These are phyloP conservation scores for Lactarius tabidus DNA, from an alignment of 768 basidiomycete genomes.

Conservation along the genomic window DNA sequence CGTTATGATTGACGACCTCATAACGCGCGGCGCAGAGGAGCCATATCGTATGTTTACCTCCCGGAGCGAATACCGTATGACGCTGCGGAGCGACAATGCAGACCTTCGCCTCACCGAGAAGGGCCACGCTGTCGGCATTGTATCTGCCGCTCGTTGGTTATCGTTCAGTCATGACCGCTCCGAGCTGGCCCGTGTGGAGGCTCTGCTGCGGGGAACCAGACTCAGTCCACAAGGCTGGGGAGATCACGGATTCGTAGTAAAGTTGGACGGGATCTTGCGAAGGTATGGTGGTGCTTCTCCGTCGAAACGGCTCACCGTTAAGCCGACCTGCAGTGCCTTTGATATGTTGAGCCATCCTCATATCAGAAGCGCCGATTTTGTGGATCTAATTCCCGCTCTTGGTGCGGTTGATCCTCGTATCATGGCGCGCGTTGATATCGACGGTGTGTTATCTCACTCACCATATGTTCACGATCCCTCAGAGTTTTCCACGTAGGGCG, in stretches of 20 bases:
- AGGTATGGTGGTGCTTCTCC: slow-evolving; percentile 34
- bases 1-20: slow-evolving; percentile 90
- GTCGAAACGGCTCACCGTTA: background rate
- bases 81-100: slow-evolving; percentile 84
- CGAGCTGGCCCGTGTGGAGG: slow-evolving; percentile 35
- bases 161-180: slow-evolving; percentile 34
- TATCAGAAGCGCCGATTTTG: slow-evolving; percentile 44
- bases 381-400: slow-evolving; percentile 47
- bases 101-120: slow-evolving; percentile 77
- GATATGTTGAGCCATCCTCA: slow-evolving; percentile 63
- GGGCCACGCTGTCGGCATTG: slow-evolving; percentile 47
- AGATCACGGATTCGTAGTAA: slow-evolving; percentile 39
- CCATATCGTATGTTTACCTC: slow-evolving; percentile 96
- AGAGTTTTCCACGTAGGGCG: slow-evolving; percentile 39
- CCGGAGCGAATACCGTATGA: slow-evolving; percentile 86
- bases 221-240: slow-evolving; percentile 50
- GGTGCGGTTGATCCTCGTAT: slow-evolving; percentile 46
- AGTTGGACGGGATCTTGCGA: slow-evolving; percentile 41
- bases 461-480: background rate
- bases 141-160: slow-evolving; percentile 43
- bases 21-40: slow-evolving; percentile 85
- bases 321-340: slow-evolving; percentile 52
- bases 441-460: slow-evolving; percentile 45
- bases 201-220: slow-evolving; percentile 34
- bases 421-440: slow-evolving; percentile 60